These are phyloP conservation scores for Aureobasidium sp. DNA, from an alignment of 2,329 filamentous ascomycete species.

Conservation along the genomic window DNA sequence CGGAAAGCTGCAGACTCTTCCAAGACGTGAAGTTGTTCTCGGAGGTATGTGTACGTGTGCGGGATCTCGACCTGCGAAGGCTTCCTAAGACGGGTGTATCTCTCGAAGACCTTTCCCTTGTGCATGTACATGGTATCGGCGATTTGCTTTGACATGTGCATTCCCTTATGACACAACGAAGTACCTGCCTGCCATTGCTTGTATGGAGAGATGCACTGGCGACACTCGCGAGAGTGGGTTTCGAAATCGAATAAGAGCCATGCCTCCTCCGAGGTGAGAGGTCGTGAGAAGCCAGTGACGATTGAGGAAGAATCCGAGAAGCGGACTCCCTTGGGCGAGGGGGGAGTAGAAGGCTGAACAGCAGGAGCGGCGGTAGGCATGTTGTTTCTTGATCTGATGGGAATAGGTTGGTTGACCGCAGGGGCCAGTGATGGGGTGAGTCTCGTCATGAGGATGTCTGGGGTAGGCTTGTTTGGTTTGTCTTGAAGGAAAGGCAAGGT, in stretches of 20 bases:
- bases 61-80: slow-evolving; percentile 39
- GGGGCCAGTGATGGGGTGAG: not conserved
- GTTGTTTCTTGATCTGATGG: not conserved
- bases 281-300: slow-evolving; percentile 31
- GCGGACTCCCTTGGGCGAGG: slow-evolving; percentile 23
- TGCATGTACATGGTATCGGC: slow-evolving; percentile 37
- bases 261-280: slow-evolving; percentile 34
- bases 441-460: not conserved
- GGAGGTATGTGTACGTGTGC: slow-evolving; percentile 26
- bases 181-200: slow-evolving; percentile 32
- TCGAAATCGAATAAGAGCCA: slow-evolving; percentile 43
- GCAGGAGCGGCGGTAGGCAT: not conserved
- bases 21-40: slow-evolving; percentile 1
- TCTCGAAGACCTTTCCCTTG: slow-evolving; percentile 24
- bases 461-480: not conserved
- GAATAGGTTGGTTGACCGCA: not conserved
- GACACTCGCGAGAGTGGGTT: slow-evolving; percentile 38
- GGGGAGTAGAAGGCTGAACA: slow-evolving; percentile 18
- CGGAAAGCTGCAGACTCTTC: not conserved
- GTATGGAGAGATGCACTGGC: slow-evolving; percentile 37
- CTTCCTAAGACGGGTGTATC: slow-evolving; percentile 24
- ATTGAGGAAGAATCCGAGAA: slow-evolving; percentile 17
- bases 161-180: slow-evolving; percentile 37
- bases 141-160: slow-evolving; percentile 37
- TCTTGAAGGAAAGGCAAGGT: not conserved